Evolutionary conservation across 441 rosid genomes (phyloP), one percentile per base, ranked within the genome.

Genomic region (Pelargonium australe): DNA sequence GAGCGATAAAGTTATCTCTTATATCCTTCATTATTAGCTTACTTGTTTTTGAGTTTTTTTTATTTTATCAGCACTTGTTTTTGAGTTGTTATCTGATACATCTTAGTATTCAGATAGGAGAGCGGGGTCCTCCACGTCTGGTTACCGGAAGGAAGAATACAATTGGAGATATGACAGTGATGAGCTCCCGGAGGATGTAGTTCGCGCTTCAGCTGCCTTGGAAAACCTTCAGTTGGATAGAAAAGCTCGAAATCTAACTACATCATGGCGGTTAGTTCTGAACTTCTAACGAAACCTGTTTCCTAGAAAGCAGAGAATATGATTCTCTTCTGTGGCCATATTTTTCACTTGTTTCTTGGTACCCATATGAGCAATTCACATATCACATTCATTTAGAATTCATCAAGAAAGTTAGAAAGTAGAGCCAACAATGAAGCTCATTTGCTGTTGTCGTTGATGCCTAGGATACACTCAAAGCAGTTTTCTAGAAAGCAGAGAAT

Each of bases 211-310:
- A 64, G 44, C 67, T 64, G 67, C 67, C 5, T 43, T 64, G 47
- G 67, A 64, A 64, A 64, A 43, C 68, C 68, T 66, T 66, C 51
- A 66, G 55, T 66, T 41, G 31, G 68, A 66, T 44, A 13, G 55
- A 47, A 66, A 66, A 66, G 68, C 68, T n/a, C 57, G 53, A 66
- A 66, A 66, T 66, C 68, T 40, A 16, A 66, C 68, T 13, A 41
- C 58, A 5, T 66, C 53, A 12, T 64, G 51, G 67, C 20, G 67
- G 67, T 64, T 64, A 37, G 67, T 64, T 13, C 20, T n/a, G 20
- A 37, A 64, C 5, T n/a, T 6, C 13, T 19, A 61, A 49, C 43
- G 43, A 40, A 40, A 40, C 10, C 43, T 7, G 43, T 40, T 40
- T 40, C 43, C 9, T 40, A 40, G 9, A 40, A 40, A 40, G 43